Evolutionary conservation across 768 basidiomycete genomes (phyloP).

Genomic region (Boletus pseudo-olivaceus): DNA sequence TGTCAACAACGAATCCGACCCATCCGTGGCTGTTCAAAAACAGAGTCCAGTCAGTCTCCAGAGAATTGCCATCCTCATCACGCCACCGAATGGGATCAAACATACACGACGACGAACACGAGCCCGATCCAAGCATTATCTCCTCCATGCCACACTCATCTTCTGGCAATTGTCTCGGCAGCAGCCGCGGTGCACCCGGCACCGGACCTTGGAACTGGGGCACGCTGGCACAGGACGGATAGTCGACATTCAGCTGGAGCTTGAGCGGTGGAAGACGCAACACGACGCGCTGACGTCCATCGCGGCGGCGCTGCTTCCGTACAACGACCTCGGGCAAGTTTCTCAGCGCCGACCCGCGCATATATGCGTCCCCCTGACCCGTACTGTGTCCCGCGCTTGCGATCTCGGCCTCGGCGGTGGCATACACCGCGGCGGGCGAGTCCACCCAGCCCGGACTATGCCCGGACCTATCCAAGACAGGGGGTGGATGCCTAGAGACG

Average conservation of each 20-base stretch:
- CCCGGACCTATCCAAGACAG: conserved; percentile 33
- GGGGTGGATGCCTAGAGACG: conserved; percentile 30
- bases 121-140: conserved; percentile 1
- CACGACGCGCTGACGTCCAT: conserved; percentile 1
- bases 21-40: conserved; percentile 10
- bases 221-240: not conserved
- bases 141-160: conserved; percentile 20
- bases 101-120: conserved; percentile 16
- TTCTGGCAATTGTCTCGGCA: conserved; percentile 24
- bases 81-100: not conserved
- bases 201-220: not conserved
- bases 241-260: conserved; percentile 1
- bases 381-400: no score
- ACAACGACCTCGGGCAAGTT: conserved; percentile 10
- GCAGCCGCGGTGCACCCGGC: conserved; percentile 27
- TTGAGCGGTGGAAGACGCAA: conserved; percentile 14
- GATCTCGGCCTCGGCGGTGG: not conserved
- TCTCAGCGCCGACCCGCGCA: not conserved
- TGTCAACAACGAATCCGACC: conserved; percentile 3
- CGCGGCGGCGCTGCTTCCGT: not conserved
- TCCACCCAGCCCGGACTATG: conserved; percentile 25
- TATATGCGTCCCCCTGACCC: conserved; percentile 7
- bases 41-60: not conserved
- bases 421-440: not conserved
- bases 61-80: not conserved